Conservation (phyloP, 2,329 filamentous ascomycete genomes). For the Bertia moriformis region DNA sequence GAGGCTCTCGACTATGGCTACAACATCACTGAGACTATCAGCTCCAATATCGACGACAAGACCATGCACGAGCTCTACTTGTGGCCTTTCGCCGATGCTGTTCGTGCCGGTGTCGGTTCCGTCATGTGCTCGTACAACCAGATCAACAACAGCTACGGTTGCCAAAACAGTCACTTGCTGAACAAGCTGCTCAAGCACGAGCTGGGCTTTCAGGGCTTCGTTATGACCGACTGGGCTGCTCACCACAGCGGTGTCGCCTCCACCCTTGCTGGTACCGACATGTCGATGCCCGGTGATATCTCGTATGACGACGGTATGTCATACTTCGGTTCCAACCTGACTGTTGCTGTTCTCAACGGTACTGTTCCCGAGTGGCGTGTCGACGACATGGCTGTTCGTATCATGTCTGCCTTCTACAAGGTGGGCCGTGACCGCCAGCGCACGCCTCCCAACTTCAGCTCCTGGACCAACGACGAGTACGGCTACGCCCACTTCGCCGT, state of each 20-base stretch:
- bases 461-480: conserved; percentile 30
- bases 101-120: conserved; percentile 9
- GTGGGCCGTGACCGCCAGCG: conserved; percentile 8
- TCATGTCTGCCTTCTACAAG: conserved; percentile 23
- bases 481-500: neutral
- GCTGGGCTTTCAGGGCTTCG: conserved; percentile 31
- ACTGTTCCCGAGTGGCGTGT: conserved; percentile 57
- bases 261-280: conserved; percentile 25
- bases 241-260: conserved; percentile 23
- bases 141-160: conserved; percentile 29
- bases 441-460: conserved; percentile 48
- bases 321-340: conserved; percentile 18
- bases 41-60: conserved; percentile 10
- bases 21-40: conserved; percentile 22
- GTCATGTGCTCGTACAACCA: conserved; percentile 16
- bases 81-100: conserved; percentile 13
- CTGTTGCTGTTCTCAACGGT: conserved; percentile 37
- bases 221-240: conserved; percentile 27
- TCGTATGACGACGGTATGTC: conserved; percentile 8
- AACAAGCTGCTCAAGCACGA: conserved; percentile 32
- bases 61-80: conserved; percentile 15
- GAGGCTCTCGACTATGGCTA: neutral
- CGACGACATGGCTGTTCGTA: conserved; percentile 57
- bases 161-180: conserved; percentile 27
- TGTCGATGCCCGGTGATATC: conserved; percentile 24